These are phyloP conservation scores for Candolleomyces aberdarensis DNA, from an alignment of 768 basidiomycete genomes.

Conservation along the genomic window DNA sequence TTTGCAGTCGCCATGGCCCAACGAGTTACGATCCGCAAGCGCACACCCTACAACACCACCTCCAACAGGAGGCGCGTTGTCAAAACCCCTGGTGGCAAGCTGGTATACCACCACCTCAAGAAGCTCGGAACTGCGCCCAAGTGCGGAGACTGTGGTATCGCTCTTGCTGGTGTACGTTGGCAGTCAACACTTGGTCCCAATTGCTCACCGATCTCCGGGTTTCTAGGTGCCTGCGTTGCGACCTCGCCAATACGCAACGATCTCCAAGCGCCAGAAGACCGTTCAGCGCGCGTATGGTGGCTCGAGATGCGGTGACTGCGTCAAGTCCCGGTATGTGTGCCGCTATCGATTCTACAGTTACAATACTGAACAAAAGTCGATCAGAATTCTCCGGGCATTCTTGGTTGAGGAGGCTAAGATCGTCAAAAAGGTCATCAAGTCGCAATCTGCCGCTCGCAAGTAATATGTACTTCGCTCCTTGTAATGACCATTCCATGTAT, in stretches of 20 bases:
- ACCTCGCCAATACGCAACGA: conserved; percentile 91
- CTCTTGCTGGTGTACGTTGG: conserved; percentile 83
- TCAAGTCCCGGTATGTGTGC: conserved; percentile 80
- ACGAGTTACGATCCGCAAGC: conserved; percentile 99
- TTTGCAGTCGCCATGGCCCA: conserved; percentile 74
- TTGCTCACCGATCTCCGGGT: not conserved
- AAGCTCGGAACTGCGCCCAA: conserved; percentile 90
- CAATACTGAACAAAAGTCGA: conserved; percentile 1
- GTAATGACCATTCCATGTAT: conserved; percentile 1
- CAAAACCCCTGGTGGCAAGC: conserved; percentile 98
- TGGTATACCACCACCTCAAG: conserved; percentile 97
- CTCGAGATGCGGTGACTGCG: conserved; percentile 94
- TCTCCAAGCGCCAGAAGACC: conserved; percentile 97
- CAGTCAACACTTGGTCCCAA: not conserved
- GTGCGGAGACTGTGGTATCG: conserved; percentile 97
- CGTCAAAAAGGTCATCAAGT: conserved; percentile 99
- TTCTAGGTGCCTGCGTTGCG: conserved; percentile 89
- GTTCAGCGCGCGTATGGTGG: conserved; percentile 97
- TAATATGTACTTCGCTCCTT: conserved; percentile 21
- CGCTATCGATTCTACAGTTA: not conserved
- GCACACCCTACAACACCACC: conserved; percentile 96
- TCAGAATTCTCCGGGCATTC: conserved; percentile 95
- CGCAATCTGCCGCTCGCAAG: conserved; percentile 57
- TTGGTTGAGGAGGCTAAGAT: conserved; percentile 99
- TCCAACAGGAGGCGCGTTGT: conserved; percentile 94